phyloP scores from a whole-genome alignment of 2,329 filamentous ascomycete genomes.

The Beauveria pseudobassiana region DNA sequence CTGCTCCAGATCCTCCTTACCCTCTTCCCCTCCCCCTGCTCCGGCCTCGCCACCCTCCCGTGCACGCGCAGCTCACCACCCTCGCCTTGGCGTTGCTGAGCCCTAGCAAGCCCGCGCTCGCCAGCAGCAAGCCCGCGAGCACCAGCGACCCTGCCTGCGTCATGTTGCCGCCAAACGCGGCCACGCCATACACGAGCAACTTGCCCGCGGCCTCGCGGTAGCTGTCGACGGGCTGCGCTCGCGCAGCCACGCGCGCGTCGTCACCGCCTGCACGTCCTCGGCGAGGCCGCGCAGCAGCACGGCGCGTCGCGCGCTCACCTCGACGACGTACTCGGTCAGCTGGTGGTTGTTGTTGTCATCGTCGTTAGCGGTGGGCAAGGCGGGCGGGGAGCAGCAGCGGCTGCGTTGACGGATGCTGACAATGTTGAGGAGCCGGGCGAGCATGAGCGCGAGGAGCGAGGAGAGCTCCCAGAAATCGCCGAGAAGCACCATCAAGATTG shows the following conservation, averaged over 20 bases:
- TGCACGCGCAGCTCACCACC: slow-evolving; percentile 42
- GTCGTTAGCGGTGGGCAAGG: background rate
- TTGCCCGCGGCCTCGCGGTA: slow-evolving; percentile 47
- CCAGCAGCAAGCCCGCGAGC: slow-evolving; percentile 42
- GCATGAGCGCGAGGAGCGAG: slow-evolving; percentile 40
- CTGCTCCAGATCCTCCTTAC: background rate
- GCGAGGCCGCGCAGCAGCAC: slow-evolving; percentile 46
- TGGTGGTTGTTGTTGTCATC: background rate
- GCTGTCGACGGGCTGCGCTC: slow-evolving; percentile 42
- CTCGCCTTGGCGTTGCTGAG: slow-evolving; percentile 44
- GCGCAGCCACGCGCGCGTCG: slow-evolving; percentile 48
- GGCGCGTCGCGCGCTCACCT: slow-evolving; percentile 43
- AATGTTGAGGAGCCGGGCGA: slow-evolving; percentile 48
- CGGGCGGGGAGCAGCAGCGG: background rate
- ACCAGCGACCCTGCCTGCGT: slow-evolving; percentile 43
- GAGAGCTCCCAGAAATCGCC: slow-evolving; percentile 46
- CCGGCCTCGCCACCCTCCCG: slow-evolving; percentile 35
- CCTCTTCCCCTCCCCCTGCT: slow-evolving; percentile 2
- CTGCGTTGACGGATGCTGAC: slow-evolving; percentile 47
- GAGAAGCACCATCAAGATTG: slow-evolving; percentile 38
- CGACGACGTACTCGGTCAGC: slow-evolving; percentile 40
- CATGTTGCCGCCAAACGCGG: slow-evolving; percentile 48
- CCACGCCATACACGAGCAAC: slow-evolving; percentile 50
- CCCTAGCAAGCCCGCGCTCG: slow-evolving; percentile 45
- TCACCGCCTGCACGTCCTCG: slow-evolving; percentile 52